These are phyloP conservation scores for Diplodia sapinea DNA, from an alignment of 2,329 filamentous ascomycete genomes.

Conservation along the genomic window DNA sequence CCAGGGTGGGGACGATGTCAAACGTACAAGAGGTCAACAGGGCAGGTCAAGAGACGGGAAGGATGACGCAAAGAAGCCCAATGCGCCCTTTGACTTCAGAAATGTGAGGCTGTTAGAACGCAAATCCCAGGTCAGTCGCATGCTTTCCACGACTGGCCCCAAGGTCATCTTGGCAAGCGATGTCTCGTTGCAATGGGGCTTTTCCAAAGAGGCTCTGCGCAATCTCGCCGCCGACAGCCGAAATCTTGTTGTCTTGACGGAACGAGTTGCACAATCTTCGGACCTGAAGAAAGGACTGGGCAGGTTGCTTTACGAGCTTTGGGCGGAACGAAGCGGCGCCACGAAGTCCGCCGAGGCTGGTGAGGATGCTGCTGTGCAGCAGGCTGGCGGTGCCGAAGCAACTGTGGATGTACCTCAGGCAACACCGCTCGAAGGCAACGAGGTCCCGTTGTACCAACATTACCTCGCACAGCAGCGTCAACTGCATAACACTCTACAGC, in stretches of 20 bases:
- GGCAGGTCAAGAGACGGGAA: constrained; percentile 40
- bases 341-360: constrained; percentile 42
- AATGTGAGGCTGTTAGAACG: constrained; percentile 83
- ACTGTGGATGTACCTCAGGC: constrained; percentile 52
- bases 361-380: constrained; percentile 68
- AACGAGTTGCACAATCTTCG: constrained; percentile 62
- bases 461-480: constrained; percentile 89
- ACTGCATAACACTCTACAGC: constrained; percentile 79
- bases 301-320: constrained; percentile 72
- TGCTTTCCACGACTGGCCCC: constrained; percentile 62
- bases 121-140: constrained; percentile 76
- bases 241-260: constrained; percentile 87
- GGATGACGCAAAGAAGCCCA: constrained; percentile 56
- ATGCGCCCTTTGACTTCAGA: constrained; percentile 87
- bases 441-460: constrained; percentile 84
- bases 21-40: constrained; percentile 46
- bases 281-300: constrained; percentile 59
- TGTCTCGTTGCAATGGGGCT: constrained; percentile 90
- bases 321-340: constrained; percentile 42
- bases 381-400: constrained; percentile 62
- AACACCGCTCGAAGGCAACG: constrained; percentile 73
- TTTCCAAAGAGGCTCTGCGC: constrained; percentile 80
- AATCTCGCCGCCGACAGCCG: constrained; percentile 75
- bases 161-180: constrained; percentile 91
- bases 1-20: constrained; percentile 41